phyloP scores from a whole-genome alignment of 345 rosid species.

The Citrus australasica region DNA sequence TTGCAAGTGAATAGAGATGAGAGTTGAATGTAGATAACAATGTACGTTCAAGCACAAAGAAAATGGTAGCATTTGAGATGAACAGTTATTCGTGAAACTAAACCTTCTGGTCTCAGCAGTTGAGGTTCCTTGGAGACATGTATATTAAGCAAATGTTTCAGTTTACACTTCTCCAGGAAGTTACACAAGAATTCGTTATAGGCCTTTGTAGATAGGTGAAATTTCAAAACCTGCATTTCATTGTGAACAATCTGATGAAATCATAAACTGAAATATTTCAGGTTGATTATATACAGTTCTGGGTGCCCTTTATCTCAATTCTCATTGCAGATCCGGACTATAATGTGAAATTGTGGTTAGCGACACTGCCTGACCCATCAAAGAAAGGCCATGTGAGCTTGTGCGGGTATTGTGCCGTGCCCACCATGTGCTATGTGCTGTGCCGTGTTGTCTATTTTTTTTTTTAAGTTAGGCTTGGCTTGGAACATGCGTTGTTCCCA shows the following conservation, averaged over 20 bases:
- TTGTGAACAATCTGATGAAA: not conserved
- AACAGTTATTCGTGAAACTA: not conserved
- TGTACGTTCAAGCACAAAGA: not conserved
- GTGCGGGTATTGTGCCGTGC: too few species aligned
- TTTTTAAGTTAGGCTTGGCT: too few species aligned
- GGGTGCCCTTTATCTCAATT: not conserved
- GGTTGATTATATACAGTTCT: not conserved
- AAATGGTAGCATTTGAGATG: not conserved
- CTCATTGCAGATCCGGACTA: too few species aligned
- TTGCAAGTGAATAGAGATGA: not conserved
- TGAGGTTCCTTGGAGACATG: not conserved
- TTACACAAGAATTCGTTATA: not conserved
- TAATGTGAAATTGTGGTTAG: too few species aligned
- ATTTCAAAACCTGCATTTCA: not conserved
- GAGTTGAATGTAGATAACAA: constrained; percentile 16
- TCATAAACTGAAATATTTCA: not conserved
- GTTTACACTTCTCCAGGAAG: constrained; percentile 6
- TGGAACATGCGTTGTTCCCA: too few species aligned
- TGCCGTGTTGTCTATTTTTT: too few species aligned
- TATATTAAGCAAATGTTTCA: not conserved
- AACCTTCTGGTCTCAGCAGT: not conserved
- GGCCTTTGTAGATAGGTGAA: not conserved
- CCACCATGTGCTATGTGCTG: too few species aligned
- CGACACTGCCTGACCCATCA: too few species aligned
- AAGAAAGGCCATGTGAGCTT: too few species aligned